phyloP scores from a whole-genome alignment of 768 basidiomycete genomes.

The Naganishia vishniacii region DNA sequence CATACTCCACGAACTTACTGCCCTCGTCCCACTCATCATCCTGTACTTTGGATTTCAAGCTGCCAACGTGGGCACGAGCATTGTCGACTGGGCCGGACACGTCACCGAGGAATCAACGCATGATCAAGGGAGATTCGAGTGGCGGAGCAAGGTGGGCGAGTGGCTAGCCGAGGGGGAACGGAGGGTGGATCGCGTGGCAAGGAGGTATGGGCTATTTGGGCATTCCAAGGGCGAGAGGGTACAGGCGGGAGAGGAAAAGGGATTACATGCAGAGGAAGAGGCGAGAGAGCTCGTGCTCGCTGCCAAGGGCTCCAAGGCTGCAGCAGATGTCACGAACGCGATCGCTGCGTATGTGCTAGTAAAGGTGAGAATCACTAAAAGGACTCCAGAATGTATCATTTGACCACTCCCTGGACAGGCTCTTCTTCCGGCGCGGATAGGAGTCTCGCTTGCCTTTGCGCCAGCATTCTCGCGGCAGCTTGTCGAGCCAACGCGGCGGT shows the following conservation, averaged over 20 bases:
- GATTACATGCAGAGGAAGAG: constrained; percentile 26
- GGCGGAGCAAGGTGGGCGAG: constrained; percentile 50
- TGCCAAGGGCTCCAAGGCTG: constrained; percentile 48
- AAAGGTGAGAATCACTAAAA: constrained; percentile 61
- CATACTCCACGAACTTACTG: constrained; percentile 78
- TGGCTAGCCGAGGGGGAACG: constrained; percentile 76
- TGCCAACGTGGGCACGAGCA: constrained; percentile 63
- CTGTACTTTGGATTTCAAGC: constrained; percentile 66
- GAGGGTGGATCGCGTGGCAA: constrained; percentile 66
- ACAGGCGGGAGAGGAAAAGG: neutral
- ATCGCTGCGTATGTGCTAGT: constrained; percentile 73
- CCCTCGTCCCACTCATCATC: constrained; percentile 66
- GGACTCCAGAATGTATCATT: constrained; percentile 17
- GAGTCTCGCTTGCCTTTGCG: constrained; percentile 64
- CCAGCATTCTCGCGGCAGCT: constrained; percentile 65
- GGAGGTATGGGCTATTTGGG: constrained; percentile 74
- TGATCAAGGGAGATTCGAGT: constrained; percentile 12
- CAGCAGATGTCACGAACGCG: constrained; percentile 74
- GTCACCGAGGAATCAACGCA: constrained; percentile 15
- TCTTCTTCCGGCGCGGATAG: constrained; percentile 66
- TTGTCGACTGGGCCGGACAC: constrained; percentile 52
- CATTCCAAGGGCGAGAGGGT: constrained; percentile 49
- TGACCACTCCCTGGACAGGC: constrained; percentile 53
- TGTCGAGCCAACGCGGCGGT: constrained; percentile 59
- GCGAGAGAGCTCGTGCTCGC: constrained; percentile 31